Evolutionary conservation across 805 yeast genomes (phyloP), one percentile per base, ranked within the genome.

Genomic region (Candida ipomoeae): DNA sequence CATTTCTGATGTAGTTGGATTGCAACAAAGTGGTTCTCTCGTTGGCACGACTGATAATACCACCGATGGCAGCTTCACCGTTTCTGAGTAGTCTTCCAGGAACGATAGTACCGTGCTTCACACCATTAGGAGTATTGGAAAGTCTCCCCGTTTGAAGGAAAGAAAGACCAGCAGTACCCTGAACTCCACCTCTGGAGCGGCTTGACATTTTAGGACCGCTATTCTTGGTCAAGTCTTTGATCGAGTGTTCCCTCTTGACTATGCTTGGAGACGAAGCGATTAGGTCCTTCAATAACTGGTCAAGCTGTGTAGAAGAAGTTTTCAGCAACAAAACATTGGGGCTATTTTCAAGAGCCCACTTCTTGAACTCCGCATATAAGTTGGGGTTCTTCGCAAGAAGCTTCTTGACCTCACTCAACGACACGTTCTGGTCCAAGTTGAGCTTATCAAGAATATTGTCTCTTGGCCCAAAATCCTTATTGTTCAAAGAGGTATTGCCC

Each of bases 81-180:
- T 75, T 67, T 49, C 72, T 72, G 41, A 80, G 70, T 42, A 81
- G 68, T 73, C 96, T 81, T 52, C 92, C 95, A 14, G 90, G 87
- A 17, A 80, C 81, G 39, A 84, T 73, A 48, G 70, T 70, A 26
- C 77, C 79, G 50, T 75, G 67, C 43, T 77, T 70, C 21, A 82
- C 67, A 45, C 96, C 96, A 59, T 84, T 81, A 20, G 95, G 94
- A 3, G 86, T 74, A 63, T 82, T 85, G 51, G 71, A 63, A 36
- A 89, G 69, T 63, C 89, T 78, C 6, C 96, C 96, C 51, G 75
- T 78, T 53, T 85, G 77, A 37, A 73, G 74, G 60, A 87, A 89
- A 1, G 88, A 78, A 52, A 88, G 74, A 6, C 96, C 96, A 29
- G 86, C 96, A 6, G 87, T 80, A 32, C 90, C 95, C 48, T 84